Conservation (phyloP, 805 yeast genomes). For the Kodamaea kakaduensis region DNA sequence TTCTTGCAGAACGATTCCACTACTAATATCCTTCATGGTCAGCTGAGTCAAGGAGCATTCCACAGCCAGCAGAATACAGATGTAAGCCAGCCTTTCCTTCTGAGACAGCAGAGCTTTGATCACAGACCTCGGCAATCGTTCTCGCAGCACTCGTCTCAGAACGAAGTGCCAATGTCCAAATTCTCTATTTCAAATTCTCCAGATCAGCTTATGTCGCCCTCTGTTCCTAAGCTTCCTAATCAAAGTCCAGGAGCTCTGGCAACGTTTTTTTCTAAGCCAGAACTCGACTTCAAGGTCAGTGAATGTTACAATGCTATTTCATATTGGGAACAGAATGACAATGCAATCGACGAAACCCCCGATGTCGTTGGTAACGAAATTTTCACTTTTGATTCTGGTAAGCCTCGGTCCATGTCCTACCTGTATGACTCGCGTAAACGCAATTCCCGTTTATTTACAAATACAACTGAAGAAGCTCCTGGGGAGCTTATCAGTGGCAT, state of each 20-base stretch:
- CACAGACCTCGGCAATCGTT: no score
- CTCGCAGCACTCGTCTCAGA: no score
- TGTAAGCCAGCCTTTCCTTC: no score
- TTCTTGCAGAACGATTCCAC: no score
- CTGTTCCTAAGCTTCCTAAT: slow-evolving; percentile 11
- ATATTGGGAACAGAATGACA: slow-evolving; percentile 23
- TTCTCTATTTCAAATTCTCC: no score
- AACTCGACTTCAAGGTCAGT: slow-evolving; percentile 25
- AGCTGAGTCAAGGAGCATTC: no score
- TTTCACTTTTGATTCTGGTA: background rate
- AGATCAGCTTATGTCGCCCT: no score
- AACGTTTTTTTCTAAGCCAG: slow-evolving; percentile 10
- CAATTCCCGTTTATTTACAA: slow-evolving; percentile 6
- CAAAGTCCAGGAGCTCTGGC: slow-evolving; percentile 6
- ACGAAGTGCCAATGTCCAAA: no score
- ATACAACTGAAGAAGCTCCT: background rate
- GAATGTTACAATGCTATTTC: slow-evolving; percentile 38
- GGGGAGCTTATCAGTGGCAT: slow-evolving; percentile 2
- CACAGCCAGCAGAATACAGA: no score
- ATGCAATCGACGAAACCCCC: slow-evolving; percentile 7
- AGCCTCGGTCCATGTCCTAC: slow-evolving; percentile 18
- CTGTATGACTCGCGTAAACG: slow-evolving; percentile 14
- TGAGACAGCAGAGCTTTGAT: no score
- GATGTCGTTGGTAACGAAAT: background rate
- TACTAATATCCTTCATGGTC: no score